phyloP scores from a whole-genome alignment of 306 rosid genomes.

The Cicer chorassanicum region DNA sequence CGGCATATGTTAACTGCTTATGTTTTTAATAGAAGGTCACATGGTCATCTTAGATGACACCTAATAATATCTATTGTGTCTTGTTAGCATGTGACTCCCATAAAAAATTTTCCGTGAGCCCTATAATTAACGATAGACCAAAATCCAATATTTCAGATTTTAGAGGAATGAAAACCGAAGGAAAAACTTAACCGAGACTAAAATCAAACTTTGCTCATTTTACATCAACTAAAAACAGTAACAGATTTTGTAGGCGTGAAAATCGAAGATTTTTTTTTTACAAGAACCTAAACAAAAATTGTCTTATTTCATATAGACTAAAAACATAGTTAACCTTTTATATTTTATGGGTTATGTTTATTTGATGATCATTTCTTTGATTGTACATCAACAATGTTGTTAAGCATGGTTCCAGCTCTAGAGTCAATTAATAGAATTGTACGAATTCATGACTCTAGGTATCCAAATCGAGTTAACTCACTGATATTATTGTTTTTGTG shows the following conservation, averaged over 20 bases:
- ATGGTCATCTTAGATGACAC: not conserved
- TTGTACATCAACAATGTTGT: conserved; percentile 24
- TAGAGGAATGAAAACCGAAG: not conserved
- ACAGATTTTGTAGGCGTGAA: not conserved
- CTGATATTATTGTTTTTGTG: not conserved
- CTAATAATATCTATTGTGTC: not conserved
- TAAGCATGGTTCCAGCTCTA: conserved; percentile 7
- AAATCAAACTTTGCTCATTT: not conserved
- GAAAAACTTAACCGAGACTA: not conserved
- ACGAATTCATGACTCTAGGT: not conserved
- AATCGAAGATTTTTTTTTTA: not conserved
- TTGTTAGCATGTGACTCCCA: not conserved
- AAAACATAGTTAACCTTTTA: not conserved
- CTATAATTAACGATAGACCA: not conserved
- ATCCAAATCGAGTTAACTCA: not conserved
- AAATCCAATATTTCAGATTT: not conserved
- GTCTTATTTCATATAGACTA: not conserved
- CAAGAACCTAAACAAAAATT: not conserved
- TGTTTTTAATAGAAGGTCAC: not conserved
- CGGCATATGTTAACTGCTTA: not conserved
- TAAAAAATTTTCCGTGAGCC: not conserved
- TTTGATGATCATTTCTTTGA: conserved; percentile 9
- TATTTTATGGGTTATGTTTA: not conserved
- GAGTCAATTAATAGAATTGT: not conserved
- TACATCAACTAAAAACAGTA: not conserved